Evolutionary conservation across 306 rosid species (phyloP).

Genomic region (Morella rubra): DNA sequence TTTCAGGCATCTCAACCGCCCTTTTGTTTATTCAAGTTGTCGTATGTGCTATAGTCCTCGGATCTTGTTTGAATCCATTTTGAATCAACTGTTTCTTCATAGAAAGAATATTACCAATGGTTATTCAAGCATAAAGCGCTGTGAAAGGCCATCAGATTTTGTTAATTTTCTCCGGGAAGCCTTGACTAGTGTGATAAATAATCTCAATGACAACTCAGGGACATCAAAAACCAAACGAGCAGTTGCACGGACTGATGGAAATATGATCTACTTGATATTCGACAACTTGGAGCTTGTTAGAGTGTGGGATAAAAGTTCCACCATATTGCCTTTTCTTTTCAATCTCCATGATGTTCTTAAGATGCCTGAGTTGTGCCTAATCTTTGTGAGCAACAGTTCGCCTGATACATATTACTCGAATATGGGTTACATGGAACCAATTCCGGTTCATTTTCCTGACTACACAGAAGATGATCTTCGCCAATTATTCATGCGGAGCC

Average conservation of each 20-base stretch:
- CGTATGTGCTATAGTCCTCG: slow-evolving; percentile 73
- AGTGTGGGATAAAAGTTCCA: slow-evolving; percentile 88
- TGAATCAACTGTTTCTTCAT: slow-evolving; percentile 76
- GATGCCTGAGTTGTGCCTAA: slow-evolving; percentile 70
- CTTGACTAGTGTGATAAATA: slow-evolving; percentile 48
- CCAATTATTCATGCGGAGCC: slow-evolving; percentile 59
- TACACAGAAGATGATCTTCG: slow-evolving; percentile 68
- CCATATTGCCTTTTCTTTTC: slow-evolving; percentile 62
- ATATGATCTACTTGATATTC: slow-evolving; percentile 80
- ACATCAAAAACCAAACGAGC: slow-evolving; percentile 40
- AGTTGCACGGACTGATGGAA: slow-evolving; percentile 46
- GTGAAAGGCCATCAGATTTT: slow-evolving; percentile 84
- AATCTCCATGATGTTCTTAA: slow-evolving; percentile 77
- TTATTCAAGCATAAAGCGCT: slow-evolving; percentile 68
- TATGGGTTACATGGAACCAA: slow-evolving; percentile 77
- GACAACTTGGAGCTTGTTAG: slow-evolving; percentile 77
- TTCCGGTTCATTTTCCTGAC: slow-evolving; percentile 71
- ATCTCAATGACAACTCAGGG: slow-evolving; percentile 44
- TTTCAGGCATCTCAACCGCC: slow-evolving; percentile 73
- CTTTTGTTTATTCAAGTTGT: slow-evolving; percentile 83
- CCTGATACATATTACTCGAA: slow-evolving; percentile 78
- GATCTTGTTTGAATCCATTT: slow-evolving; percentile 73
- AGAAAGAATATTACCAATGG: slow-evolving; percentile 60
- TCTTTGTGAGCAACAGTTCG: slow-evolving; percentile 81
- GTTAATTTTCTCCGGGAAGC: slow-evolving; percentile 75